Base-by-base conservation (phyloP, 78 protist genomes). In the Isochrysis galbana region DNA sequence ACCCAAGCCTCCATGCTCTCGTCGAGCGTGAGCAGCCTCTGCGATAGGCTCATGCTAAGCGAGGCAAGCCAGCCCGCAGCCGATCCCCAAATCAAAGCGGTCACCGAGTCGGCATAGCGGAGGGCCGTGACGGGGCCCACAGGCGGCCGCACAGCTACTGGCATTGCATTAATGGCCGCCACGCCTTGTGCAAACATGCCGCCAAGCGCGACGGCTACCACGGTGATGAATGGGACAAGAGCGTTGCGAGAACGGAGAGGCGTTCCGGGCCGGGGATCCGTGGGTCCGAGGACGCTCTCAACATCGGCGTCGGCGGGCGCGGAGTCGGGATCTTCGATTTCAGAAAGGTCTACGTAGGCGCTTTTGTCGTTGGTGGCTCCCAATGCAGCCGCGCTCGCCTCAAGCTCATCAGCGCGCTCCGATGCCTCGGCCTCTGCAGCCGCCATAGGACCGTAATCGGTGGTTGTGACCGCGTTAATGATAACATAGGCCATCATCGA, bases 81-180 rank as follows among this genome's bases (percentile, higher is more conserved):
- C 21, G 90, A 84, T 25, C 36, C 90, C 90, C 90, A 84, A n/a
- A 84, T 11, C n/a, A 84, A 70, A 41, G 90, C 61, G 72, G 39
- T 34, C 32, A 84, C 44, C 74, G 84, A 77, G 84, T 77, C 84
- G 47, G 34, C 3, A 14, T 34, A 23, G 46, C 32, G 0, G 48
- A 77, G 84, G n/a, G 39, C 22, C 47, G 44, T 1, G n/a, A 77
- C 84, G 47, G 39, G 84, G 34, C 29, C 3, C 32, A 77, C 29
- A 2, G 46, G 84, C 26, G 47, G 32, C 48, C 84, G 36, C 29
- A 32, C 45, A 22, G 44, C 84, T 7, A 0, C 84, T 0, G 84
- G 84, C 84, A 72, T 2, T 32, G 74, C 4, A 0, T 46, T 42
- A 4, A 77, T 7, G 48, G 34, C 39, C 32, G 47, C 44, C 44